These are phyloP conservation scores for Trichoderma gracile DNA, from an alignment of 2,329 filamentous ascomycete species.

Conservation along the genomic window DNA sequence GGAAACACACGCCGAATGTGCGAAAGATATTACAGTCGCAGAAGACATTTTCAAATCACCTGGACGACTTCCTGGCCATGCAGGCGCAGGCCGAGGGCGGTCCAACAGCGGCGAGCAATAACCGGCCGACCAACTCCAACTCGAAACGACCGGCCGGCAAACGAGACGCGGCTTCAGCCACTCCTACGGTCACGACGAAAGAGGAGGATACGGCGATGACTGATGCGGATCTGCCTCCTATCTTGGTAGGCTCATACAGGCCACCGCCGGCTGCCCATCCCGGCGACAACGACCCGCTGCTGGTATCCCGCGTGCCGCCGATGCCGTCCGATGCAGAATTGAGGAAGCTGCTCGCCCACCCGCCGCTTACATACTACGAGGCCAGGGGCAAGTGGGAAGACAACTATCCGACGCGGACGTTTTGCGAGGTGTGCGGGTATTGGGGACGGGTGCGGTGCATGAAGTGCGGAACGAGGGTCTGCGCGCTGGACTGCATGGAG, in stretches of 20 bases:
- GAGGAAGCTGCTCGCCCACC: slow-evolving; percentile 60
- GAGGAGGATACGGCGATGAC: slow-evolving; percentile 36
- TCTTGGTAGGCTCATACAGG: slow-evolving; percentile 41
- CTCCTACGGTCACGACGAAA: slow-evolving; percentile 28
- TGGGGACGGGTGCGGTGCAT: slow-evolving; percentile 76
- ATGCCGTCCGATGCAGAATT: slow-evolving; percentile 63
- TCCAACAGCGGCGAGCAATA: slow-evolving; percentile 34
- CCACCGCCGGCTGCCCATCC: slow-evolving; percentile 45
- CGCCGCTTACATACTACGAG: slow-evolving; percentile 68
- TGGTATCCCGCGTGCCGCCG: slow-evolving; percentile 58
- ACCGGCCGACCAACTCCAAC: slow-evolving; percentile 34
- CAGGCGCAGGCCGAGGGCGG: slow-evolving; percentile 48
- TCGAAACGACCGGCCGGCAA: slow-evolving; percentile 34
- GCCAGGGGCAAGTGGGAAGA: slow-evolving; percentile 52
- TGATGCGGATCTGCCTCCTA: slow-evolving; percentile 32
- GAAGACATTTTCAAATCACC: slow-evolving; percentile 80
- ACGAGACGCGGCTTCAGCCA: slow-evolving; percentile 29
- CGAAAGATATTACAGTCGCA: slow-evolving; percentile 77
- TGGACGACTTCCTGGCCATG: slow-evolving; percentile 75
- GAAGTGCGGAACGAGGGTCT: slow-evolving; percentile 77
- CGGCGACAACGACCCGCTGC: slow-evolving; percentile 58
- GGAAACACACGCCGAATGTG: slow-evolving; percentile 67
- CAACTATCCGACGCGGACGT: slow-evolving; percentile 60
- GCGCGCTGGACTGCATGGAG: slow-evolving; percentile 72
- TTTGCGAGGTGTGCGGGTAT: slow-evolving; percentile 80